Base-by-base conservation (phyloP, 1,139 yeast species). In the Debaryomyces nepalensis region DNA sequence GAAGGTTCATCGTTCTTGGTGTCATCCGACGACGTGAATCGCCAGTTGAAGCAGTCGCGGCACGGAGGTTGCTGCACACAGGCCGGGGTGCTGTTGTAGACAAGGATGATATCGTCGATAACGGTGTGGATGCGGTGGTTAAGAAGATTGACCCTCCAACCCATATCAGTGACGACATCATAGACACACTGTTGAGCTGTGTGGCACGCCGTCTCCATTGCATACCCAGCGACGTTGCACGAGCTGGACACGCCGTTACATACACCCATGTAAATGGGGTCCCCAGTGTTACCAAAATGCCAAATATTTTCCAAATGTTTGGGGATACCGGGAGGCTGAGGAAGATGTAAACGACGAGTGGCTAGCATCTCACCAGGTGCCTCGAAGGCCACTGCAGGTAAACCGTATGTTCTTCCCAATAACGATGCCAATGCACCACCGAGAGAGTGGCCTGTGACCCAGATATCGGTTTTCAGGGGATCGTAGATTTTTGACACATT, bases 231-330 rank as follows among this genome's bases (percentile, higher is more conserved):
- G 10, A 88, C 77, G 54, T 93, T 84, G 63, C 99, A 93, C 3
- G 93, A 66, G 1, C 96, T 86, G 6, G 95, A 83, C 0, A 95
- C 96, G 4, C 99, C 99, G 58, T 88, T 90, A 62, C 99, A 93
- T 5, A 89, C 91, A 0, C 99, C 99, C 95, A 91, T 87, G 57
- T 75, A 93, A 4, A 93, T 87, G 1, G 99, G 99, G 60, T 93
- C 99, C 0, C 97, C 99, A 1, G 96, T 93, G 60, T 93, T 93
- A 5, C 99, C 99, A 59, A 93, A 69, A 59, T 95, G 97, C 95
- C 96, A 93, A 14, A 95, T 79, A 51, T 89, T 85, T 55, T 91
- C 97, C 63, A 79, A 70, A 57, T 84, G 79, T 12, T 73, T 67
- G 0, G 98, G 96, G 14, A 89, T 63, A 1, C 97, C 97, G 0